phyloP scores from a whole-genome alignment of 495 filamentous ascomycete species.

The Talaromyces ruber region DNA sequence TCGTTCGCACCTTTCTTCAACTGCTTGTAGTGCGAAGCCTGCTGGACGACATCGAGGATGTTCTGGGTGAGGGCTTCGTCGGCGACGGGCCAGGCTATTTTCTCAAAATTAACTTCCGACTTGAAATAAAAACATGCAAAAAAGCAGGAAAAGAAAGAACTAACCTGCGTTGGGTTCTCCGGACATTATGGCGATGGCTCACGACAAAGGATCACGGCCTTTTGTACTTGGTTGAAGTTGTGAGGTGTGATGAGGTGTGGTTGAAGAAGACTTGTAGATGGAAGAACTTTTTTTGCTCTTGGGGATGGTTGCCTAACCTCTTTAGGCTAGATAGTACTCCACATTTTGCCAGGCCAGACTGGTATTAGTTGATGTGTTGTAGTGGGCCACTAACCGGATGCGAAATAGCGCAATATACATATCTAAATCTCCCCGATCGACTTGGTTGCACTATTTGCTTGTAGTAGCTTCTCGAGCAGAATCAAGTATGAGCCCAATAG shows the following conservation, averaged over 20 bases:
- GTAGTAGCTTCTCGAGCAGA: too few relatives aligned
- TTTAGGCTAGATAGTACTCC: background rate
- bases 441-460: background rate
- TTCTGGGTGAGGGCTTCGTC: constrained; percentile 71
- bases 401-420: background rate
- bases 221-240: constrained; percentile 12
- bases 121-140: background rate
- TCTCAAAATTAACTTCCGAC: background rate
- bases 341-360: background rate
- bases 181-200: constrained; percentile 33
- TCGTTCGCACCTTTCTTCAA: constrained; percentile 74
- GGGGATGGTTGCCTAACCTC: background rate
- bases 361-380: background rate
- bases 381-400: background rate
- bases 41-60: constrained; percentile 81
- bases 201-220: constrained; percentile 38
- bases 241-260: constrained; percentile 3
- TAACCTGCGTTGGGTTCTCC: constrained; percentile 30
- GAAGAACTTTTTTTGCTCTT: constrained; percentile 11
- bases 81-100: constrained; percentile 79
- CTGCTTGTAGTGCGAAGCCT: constrained; percentile 75
- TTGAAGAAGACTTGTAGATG: constrained; percentile 10
- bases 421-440: background rate
- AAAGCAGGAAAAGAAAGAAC: constrained; percentile 5
- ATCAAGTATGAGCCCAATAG: background rate